Percentiles rank a stretch among this genome's conserved stretches.
Evolutionary conservation across 345 rosid genomes (phyloP).

Genomic region (Laguncularia racemosa): DNA sequence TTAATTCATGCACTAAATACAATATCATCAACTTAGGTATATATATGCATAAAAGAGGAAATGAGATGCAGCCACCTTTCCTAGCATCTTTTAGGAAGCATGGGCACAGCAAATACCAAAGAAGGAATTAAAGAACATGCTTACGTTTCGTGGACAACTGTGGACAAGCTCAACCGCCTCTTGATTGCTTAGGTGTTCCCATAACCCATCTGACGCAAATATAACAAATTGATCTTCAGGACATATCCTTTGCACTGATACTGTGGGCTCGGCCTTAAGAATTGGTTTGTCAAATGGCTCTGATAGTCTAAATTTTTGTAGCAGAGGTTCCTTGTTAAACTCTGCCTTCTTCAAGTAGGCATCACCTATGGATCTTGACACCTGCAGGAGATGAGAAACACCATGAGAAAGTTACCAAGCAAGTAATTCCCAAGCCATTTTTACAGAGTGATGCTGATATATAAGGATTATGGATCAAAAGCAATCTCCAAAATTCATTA

Average conservation of each 20-base stretch:
- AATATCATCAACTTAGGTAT: no score
- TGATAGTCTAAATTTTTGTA: slow-evolving; percentile 71
- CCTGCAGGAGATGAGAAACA: slow-evolving; percentile 27
- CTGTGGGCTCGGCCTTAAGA: slow-evolving; percentile 79
- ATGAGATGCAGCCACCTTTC: no score
- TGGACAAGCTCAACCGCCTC: slow-evolving; percentile 92
- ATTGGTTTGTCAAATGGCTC: slow-evolving; percentile 72
- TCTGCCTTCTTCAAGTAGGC: slow-evolving; percentile 86
- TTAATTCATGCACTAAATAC: no score
- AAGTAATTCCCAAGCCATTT: neutral
- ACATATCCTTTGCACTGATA: slow-evolving; percentile 55
- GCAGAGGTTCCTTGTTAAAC: slow-evolving; percentile 77
- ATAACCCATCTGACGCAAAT: slow-evolving; percentile 93
- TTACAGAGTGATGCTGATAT: neutral
- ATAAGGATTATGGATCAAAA: no score
- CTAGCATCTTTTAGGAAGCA: no score
- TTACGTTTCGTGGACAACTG: slow-evolving; percentile 68
- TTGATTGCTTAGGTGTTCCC: slow-evolving; percentile 96
- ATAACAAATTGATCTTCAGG: slow-evolving; percentile 90
- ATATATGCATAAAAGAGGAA: no score
- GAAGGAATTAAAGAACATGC: slow-evolving; percentile 13
- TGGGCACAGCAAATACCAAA: neutral
- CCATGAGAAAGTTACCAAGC: neutral
- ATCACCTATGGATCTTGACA: slow-evolving; percentile 94
- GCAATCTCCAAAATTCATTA: no score